Conservation (phyloP, 176 grass and related monocot species). For the Aegilops sharonensis region DNA sequence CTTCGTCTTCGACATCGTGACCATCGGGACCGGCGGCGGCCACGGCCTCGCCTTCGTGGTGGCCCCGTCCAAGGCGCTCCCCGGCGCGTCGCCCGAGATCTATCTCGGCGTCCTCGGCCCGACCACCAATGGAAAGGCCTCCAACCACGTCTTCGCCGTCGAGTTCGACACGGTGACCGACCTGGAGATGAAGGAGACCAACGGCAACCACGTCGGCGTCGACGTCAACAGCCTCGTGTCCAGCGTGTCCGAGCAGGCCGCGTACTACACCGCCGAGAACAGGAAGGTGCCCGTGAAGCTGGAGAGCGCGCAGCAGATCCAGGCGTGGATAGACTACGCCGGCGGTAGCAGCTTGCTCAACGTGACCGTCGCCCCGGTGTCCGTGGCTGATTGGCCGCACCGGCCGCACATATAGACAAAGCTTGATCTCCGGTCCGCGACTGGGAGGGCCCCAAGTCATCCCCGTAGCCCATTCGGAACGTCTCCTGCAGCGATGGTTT, state of each 20-base stretch:
- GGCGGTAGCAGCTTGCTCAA: constrained; percentile 31
- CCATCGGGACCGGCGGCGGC: constrained; percentile 41
- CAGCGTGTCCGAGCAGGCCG: constrained; percentile 33
- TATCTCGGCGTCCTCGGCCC: constrained; percentile 59
- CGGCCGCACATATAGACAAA: constrained; percentile 49
- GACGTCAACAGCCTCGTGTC: constrained; percentile 64
- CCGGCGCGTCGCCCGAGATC: constrained; percentile 58
- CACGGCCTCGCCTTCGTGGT: constrained; percentile 68
- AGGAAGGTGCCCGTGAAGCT: constrained; percentile 40
- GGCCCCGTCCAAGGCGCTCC: constrained; percentile 45
- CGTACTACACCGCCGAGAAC: constrained; percentile 24
- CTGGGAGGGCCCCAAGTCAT: background rate
- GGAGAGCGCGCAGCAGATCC: constrained; percentile 34
- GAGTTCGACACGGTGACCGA: constrained; percentile 94
- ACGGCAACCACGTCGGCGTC: constrained; percentile 82
- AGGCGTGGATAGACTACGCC: constrained; percentile 81
- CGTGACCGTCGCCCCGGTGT: constrained; percentile 45
- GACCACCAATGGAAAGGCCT: constrained; percentile 41
- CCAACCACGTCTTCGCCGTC: constrained; percentile 77
- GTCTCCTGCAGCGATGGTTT: constrained; percentile 6
- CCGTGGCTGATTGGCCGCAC: background rate
- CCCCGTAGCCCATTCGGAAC: background rate
- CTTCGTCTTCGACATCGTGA: constrained; percentile 65
- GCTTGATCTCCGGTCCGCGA: constrained; percentile 48
- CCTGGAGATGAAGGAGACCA: constrained; percentile 84